Evolutionary conservation across 208 protist species (phyloP).

Genomic region (Sergeia podlipaevii): DNA sequence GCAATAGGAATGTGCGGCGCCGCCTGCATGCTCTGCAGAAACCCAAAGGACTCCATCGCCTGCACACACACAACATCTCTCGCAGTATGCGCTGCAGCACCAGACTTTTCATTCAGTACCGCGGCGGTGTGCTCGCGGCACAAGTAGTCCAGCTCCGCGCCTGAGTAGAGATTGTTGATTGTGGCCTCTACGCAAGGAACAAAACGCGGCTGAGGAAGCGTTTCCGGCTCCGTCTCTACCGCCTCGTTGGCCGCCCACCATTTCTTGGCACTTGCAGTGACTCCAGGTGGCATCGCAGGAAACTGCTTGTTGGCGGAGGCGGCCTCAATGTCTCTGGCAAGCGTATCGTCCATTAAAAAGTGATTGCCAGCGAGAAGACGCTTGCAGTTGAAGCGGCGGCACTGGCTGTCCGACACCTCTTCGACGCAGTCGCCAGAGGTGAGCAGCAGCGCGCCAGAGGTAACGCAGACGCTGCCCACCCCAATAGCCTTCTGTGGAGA

Average conservation of each 20-base stretch:
- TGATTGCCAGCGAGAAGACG: conserved; percentile 11
- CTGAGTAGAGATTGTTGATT: conserved; percentile 39
- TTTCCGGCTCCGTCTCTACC: conserved; percentile 2
- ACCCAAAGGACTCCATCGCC: conserved; percentile 55
- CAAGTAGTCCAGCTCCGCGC: conserved; percentile 47
- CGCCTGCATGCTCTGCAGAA: conserved; percentile 25
- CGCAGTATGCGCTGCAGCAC: conserved; percentile 10
- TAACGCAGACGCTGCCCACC: conserved; percentile 55
- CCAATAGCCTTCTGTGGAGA: conserved; percentile 11
- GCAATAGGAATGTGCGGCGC: conserved; percentile 30
- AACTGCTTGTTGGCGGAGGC: conserved; percentile 27
- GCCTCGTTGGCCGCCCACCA: conserved; percentile 54
- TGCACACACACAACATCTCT: conserved; percentile 50
- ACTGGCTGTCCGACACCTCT: conserved; percentile 29
- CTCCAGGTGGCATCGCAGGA: conserved; percentile 23
- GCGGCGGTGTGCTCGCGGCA: conserved; percentile 55
- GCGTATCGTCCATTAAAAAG: conserved; percentile 19
- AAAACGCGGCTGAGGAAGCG: conserved; percentile 19
- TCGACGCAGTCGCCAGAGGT: conserved; percentile 41
- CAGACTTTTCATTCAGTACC: conserved; percentile 16
- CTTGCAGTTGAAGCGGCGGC: conserved; percentile 42
- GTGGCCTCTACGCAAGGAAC: conserved; percentile 53
- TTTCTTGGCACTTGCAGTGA: conserved; percentile 18
- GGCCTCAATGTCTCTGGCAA: conserved; percentile 29
- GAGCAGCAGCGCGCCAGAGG: conserved; percentile 34